Conservation (phyloP, 2,329 filamentous ascomycete species). For the Colletotrichum australisinense region DNA sequence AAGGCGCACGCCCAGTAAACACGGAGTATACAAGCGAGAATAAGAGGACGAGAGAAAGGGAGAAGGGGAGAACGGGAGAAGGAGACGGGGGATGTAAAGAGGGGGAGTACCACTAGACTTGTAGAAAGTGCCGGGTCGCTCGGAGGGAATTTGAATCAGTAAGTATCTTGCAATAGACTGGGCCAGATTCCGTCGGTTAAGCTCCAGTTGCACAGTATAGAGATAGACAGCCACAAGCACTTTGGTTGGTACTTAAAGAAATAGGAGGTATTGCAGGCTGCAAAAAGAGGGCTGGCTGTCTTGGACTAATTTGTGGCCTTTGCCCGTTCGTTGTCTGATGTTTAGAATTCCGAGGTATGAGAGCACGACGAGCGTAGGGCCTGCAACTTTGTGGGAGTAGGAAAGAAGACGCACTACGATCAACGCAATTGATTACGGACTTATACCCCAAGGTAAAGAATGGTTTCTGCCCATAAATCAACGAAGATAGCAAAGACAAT, state of each 20-base stretch:
- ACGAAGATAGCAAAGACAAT: not conserved
- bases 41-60: not conserved
- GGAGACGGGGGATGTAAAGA: not conserved
- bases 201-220: not conserved
- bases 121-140: not conserved
- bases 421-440: not conserved
- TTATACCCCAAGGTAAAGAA: not conserved
- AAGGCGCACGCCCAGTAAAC: not conserved
- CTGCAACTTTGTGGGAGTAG: not conserved
- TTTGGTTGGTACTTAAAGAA: not conserved
- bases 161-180: not conserved
- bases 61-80: not conserved
- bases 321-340: not conserved
- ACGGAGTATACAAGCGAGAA: not conserved
- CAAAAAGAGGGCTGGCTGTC: not conserved
- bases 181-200: not conserved
- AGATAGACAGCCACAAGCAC: not conserved
- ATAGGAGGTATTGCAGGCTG: not conserved
- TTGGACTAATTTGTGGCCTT: not conserved
- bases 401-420: not conserved
- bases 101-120: not conserved
- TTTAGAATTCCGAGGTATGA: not conserved
- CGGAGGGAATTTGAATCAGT: conserved; percentile 1
- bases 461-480: not conserved
- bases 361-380: not conserved